Evolutionary conservation across 805 yeast genomes (phyloP), one percentile per base, ranked within the genome.

Genomic region (Myxozyma lipomycoides): DNA sequence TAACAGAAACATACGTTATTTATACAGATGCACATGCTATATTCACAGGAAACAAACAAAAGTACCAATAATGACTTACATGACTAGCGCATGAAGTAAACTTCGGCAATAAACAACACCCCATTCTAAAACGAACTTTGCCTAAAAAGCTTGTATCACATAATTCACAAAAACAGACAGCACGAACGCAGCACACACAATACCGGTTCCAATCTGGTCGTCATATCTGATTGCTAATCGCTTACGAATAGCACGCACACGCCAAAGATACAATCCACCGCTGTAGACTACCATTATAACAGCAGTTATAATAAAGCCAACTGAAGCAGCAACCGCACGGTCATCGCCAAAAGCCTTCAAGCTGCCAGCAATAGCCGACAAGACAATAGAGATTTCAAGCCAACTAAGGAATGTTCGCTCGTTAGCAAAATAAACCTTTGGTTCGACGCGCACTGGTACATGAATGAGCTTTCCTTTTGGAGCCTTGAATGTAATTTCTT

Each of bases 391-490:
- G 61, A 93, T 87, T 37, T 95, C 90, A 49, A 91, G 72, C 98
- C 98, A 93, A 37, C 95, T 80, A 56, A 93, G 74, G 64, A 83
- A 91, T 0, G 98, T 93, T 71, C 98, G 81, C 69, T 93, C 98
- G 22, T 95, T 88, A 4, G 98, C 98, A 70, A 93, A 93, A 67
- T 93, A 93, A n/a, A 93, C 98, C 72, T 93, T 93, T 51, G 98
- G 98, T 70, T 93, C 98, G 34, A 93, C 90, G 63, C 98, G 79
- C 35, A 93, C 95, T 2, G 98, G 98, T 6, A 93, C 93, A 63
- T 89, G 81, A 52, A 93, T 86, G 40, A 78, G 76, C 69, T 89
- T 90, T 1, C 98, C 98, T 38, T 85, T 81, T 21, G 98, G 59
- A 2, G 61, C 58, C 21, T 45, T 45, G 43, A 49, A 58, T 6